A percentile compares a stretch with the other conserved stretches of the same genome.
phyloP scores from a whole-genome alignment of 2,329 filamentous ascomycete species.

The Emergomyces pasteurianus region DNA sequence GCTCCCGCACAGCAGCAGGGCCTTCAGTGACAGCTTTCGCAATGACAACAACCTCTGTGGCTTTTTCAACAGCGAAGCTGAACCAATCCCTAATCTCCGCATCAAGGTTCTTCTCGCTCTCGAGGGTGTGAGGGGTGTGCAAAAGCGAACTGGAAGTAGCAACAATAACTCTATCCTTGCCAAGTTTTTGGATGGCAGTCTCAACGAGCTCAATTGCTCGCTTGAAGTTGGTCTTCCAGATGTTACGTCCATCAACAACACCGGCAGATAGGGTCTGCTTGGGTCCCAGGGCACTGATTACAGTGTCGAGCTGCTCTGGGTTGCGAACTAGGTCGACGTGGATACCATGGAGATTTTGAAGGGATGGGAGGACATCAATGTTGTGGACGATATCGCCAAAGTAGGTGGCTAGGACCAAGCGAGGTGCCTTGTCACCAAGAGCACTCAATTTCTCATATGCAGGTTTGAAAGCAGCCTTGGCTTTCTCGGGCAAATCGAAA shows the following conservation, averaged over 20 bases:
- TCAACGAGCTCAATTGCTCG: conserved; percentile 83
- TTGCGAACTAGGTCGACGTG: conserved; percentile 96
- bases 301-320: conserved; percentile 88
- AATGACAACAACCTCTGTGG: conserved; percentile 76
- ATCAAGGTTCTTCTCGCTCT: conserved; percentile 97
- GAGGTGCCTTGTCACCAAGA: conserved; percentile 69
- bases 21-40: conserved; percentile 95
- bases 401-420: conserved; percentile 88
- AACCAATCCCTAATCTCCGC: conserved; percentile 94
- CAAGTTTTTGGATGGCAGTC: conserved; percentile 84
- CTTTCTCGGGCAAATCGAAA: conserved; percentile 78
- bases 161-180: conserved; percentile 94
- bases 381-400: conserved; percentile 99
- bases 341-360: conserved; percentile 63
- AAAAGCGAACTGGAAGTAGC: conserved; percentile 96
- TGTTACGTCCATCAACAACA: conserved; percentile 98
- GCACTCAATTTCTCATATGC: conserved; percentile 73
- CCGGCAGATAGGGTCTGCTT: conserved; percentile 86
- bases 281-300: conserved; percentile 69
- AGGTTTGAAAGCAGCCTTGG: conserved; percentile 96
- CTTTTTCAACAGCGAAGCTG: conserved; percentile 95
- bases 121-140: conserved; percentile 95
- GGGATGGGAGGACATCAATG: conserved; percentile 71
- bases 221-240: conserved; percentile 99
- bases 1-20: conserved; percentile 69